Percentiles rank a stretch among this genome's conserved stretches.
Evolutionary conservation across 108 stramenopile genomes (phyloP).

Genomic region (Cyclotella sp.): DNA sequence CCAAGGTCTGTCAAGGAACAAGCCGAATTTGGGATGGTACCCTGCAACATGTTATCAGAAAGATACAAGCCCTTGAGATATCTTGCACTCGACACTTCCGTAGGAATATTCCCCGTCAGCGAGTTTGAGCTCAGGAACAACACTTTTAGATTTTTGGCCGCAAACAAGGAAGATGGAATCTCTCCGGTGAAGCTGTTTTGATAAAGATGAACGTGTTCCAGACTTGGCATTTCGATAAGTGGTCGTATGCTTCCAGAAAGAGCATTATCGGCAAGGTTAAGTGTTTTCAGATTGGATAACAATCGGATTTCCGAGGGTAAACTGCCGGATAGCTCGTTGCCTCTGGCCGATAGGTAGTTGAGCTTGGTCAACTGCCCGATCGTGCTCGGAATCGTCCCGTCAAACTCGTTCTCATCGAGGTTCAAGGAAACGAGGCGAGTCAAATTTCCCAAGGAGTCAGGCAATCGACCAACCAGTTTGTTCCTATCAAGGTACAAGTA

Average conservation of each 20-base stretch:
- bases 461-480: slow-evolving; percentile 63
- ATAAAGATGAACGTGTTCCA: slow-evolving; percentile 41
- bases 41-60: slow-evolving; percentile 64
- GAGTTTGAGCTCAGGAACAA: slow-evolving; percentile 53
- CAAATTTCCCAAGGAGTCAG: slow-evolving; percentile 48
- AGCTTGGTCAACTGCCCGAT: slow-evolving; percentile 57
- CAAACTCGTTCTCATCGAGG: slow-evolving; percentile 50
- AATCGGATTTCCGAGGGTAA: slow-evolving; percentile 46
- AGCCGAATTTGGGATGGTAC: slow-evolving; percentile 59
- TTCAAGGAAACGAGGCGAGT: slow-evolving; percentile 38
- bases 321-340: slow-evolving; percentile 54
- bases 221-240: slow-evolving; percentile 24
- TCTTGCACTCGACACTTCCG: slow-evolving; percentile 38
- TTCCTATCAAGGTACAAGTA: slow-evolving; percentile 75
- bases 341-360: slow-evolving; percentile 53
- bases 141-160: slow-evolving; percentile 25
- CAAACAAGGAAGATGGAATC: slow-evolving; percentile 28
- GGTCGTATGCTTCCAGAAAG: slow-evolving; percentile 26
- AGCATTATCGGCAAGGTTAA: slow-evolving; percentile 52
- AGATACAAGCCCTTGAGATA: slow-evolving; percentile 63
- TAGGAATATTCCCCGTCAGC: slow-evolving; percentile 57
- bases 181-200: slow-evolving; percentile 44
- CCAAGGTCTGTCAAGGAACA: slow-evolving; percentile 55
- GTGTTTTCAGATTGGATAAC: slow-evolving; percentile 47
- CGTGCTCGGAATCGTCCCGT: slow-evolving; percentile 50